Base-by-base conservation (phyloP, 2,329 filamentous ascomycete species). In the Phaeosphaeriaceae sp. region DNA sequence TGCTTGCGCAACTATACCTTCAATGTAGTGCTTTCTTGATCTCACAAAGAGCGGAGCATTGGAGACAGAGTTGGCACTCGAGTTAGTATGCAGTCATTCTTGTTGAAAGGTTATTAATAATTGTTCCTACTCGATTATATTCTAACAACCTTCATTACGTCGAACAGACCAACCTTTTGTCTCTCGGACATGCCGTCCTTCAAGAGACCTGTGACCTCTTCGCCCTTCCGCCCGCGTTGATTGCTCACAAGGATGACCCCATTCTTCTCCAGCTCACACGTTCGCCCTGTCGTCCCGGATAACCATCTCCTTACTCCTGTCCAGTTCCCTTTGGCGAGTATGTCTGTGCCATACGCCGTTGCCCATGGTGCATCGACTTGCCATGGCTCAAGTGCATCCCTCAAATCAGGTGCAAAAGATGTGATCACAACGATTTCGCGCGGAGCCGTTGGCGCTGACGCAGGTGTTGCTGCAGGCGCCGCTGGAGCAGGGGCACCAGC, bases 321-420 rank as follows among this genome's bases (percentile, higher is more conserved):
- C 83, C 76, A 84, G 82, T 48, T 81, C 76, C 80, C 80, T 31
- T 59, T 64, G 0, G 65, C 62, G 2, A 83, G 62, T 2, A 86
- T 60, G 54, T 87, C 83, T 0, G 84, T 87, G 4, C 80, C 82
- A 68, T 87, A 88, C 0, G 82, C 85, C 7, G 78, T 78, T 2
- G 73, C 78, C 78, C 81, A 83, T 0, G 81, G 79, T 21, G 78
- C 84, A 17, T 77, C 70, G 2, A 76, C 65, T 50, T 88, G 76
- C 60, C 82, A 78, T 0, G 85, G 85, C 1, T 77, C 76, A 0
- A 85, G 45, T n/a, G 83, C 82, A 7, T 78, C 79, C 46, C 79
- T 60, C 0, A 84, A 62, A n/a, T 77, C 82, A 1, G 86, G 86
- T 1, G 85, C 84, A 65, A 88, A 86, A 53, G 88, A 85, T 0